Evolutionary conservation across 2,329 filamentous ascomycete species (phyloP), one percentile per base, ranked within the genome.

Genomic region (Cucurbitaria berberidis): DNA sequence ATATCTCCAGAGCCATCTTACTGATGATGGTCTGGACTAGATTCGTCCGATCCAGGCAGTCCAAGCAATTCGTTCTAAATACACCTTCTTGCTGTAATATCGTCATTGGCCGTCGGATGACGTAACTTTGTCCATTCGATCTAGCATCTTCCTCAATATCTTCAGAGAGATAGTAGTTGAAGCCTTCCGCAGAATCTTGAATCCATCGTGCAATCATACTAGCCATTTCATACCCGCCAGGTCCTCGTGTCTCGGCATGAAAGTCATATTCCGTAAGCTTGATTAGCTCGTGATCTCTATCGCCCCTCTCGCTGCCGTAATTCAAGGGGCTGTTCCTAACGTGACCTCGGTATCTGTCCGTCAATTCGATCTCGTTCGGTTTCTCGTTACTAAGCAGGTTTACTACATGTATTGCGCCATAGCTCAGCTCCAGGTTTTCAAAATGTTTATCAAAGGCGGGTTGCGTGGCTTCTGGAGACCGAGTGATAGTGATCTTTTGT

Each of bases 391-490:
- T 97, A n/a, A 99, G 83, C 11, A 99, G 82, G 71, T 99, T 98
- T 50, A 99, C 87, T 13, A 98, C 86, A 73, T 98, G 93, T 0
- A 97, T 87, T 7, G 91, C 89, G 16, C 95, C 93, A 69, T 99
- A 99, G 39, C 86, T 86, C 51, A 90, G 80, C 67, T 95, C 90
- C 34, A 99, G 80, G n/a, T 87, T 85, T 35, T 91, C 88, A 71
- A 99, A 96, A 74, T 99, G 95, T 74, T 91, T 96, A 75, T 98
- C 88, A 70, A 99, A 98, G 1, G 95, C 91, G 29, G 92, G 93
- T 67, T 97, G 92, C 0, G 93, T 93, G 9, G 95, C 95, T 69
- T 97, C 93, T 0, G 86, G 83, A 11, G 93, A 96, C 53, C 95
- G 84, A 6, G 93, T 96, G 39, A 98, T 84, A 34, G 89, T 88